Evolutionary conservation across 169 alveolate genomes (phyloP).

Genomic region (Cryptosporidium bovis): DNA sequence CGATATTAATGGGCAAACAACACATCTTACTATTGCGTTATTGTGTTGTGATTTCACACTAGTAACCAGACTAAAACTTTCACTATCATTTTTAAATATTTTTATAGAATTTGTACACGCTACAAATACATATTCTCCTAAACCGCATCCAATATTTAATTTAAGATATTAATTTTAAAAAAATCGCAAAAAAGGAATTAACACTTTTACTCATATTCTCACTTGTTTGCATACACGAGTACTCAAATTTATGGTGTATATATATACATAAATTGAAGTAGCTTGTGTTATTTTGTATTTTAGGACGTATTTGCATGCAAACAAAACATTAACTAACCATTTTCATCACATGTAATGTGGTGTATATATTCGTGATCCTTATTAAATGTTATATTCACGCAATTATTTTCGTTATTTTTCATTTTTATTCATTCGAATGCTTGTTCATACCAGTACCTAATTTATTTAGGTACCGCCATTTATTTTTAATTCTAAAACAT

Average conservation of each 20-base stretch:
- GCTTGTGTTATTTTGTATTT: too few relatives aligned
- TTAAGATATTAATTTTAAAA: too few relatives aligned
- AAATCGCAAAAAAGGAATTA: too few relatives aligned
- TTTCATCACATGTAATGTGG: conserved; percentile 39
- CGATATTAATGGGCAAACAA: conserved; percentile 36
- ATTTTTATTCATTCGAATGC: too few relatives aligned
- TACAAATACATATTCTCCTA: conserved; percentile 59
- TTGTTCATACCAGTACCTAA: too few relatives aligned
- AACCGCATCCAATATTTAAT: background rate
- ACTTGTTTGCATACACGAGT: too few relatives aligned
- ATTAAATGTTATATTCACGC: conserved; percentile 29
- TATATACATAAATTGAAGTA: too few relatives aligned
- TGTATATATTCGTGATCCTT: conserved; percentile 59
- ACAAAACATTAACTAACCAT: conserved; percentile 24
- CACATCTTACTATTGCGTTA: conserved; percentile 25
- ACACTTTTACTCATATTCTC: too few relatives aligned
- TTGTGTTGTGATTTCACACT: conserved; percentile 50
- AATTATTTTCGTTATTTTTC: background rate
- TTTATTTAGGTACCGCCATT: too few relatives aligned
- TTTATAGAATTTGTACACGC: conserved; percentile 55
- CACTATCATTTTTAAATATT: conserved; percentile 12
- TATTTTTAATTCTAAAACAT: too few relatives aligned
- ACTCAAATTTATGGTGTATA: background rate
- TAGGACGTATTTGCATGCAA: too few relatives aligned
- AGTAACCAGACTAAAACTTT: conserved; percentile 12